Conservation (phyloP, 2,329 filamentous ascomycete species). For the Claviceps sp. region DNA sequence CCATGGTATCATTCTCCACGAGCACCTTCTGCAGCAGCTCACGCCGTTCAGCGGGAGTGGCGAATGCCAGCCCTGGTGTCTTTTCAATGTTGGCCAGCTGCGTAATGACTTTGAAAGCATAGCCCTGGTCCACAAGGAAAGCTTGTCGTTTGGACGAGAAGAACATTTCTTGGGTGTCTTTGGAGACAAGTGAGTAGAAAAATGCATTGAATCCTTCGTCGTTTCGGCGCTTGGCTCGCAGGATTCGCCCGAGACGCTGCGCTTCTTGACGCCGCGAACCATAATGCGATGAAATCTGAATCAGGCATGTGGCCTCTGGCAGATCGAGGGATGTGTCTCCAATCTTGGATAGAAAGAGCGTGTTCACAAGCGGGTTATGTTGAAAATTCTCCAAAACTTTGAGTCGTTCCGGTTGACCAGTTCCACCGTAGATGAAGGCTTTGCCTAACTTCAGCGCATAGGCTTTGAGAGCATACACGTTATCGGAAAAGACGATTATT, state of each 20-base stretch:
- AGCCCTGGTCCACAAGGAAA: slow-evolving; percentile 94
- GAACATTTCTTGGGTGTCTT: slow-evolving; percentile 96
- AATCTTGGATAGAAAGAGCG: slow-evolving; percentile 92
- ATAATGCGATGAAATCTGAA: slow-evolving; percentile 95
- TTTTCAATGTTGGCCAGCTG: slow-evolving; percentile 84
- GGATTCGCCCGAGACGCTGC: slow-evolving; percentile 80
- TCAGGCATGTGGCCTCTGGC: slow-evolving; percentile 89
- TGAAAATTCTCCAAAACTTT: slow-evolving; percentile 89
- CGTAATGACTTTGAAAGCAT: slow-evolving; percentile 98
- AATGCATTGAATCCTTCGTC: slow-evolving; percentile 99
- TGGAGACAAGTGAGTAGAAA: slow-evolving; percentile 94
- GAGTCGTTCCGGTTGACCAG: slow-evolving; percentile 72
- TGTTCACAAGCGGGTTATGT: slow-evolving; percentile 79
- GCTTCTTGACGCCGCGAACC: slow-evolving; percentile 94
- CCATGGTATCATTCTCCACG: slow-evolving; percentile 68
- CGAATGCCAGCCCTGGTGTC: slow-evolving; percentile 67
- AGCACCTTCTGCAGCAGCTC: slow-evolving; percentile 83
- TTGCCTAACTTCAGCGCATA: slow-evolving; percentile 78
- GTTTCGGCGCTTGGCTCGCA: slow-evolving; percentile 87
- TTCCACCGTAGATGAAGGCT: slow-evolving; percentile 83
- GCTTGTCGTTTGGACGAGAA: slow-evolving; percentile 95
- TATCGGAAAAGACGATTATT: slow-evolving; percentile 96
- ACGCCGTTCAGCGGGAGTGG: slow-evolving; percentile 63
- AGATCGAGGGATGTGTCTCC: slow-evolving; percentile 96
- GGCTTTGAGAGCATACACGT: slow-evolving; percentile 78